Evolutionary conservation across 805 yeast genomes (phyloP).

Genomic region (Ogataea paradorogensis): DNA sequence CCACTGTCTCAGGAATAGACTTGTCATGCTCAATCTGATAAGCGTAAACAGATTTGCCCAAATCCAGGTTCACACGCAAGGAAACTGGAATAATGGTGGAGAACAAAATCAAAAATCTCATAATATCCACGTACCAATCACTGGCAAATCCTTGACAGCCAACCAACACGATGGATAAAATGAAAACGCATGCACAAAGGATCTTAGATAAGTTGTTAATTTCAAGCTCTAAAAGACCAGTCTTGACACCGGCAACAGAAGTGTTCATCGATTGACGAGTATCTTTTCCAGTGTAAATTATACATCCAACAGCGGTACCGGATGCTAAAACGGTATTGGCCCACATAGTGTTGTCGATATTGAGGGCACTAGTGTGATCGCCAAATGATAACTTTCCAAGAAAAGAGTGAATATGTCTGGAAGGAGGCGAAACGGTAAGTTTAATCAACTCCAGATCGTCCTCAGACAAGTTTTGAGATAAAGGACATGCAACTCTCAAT

Average conservation of each 20-base stretch:
- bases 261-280: conserved; percentile 96
- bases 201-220: conserved; percentile 86
- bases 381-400: conserved; percentile 68
- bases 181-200: conserved; percentile 80
- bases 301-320: conserved; percentile 85
- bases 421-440: conserved; percentile 76
- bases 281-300: conserved; percentile 86
- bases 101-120: conserved; percentile 87
- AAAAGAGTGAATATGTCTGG: conserved; percentile 78
- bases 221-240: conserved; percentile 86
- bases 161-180: conserved; percentile 73
- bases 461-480: conserved; percentile 63
- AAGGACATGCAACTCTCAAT: conserved; percentile 69
- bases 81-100: conserved; percentile 97
- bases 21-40: conserved; percentile 88
- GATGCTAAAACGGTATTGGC: conserved; percentile 97
- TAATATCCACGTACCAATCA: conserved; percentile 86
- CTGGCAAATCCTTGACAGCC: conserved; percentile 68
- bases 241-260: conserved; percentile 78
- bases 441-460: conserved; percentile 51
- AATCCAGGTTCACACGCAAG: conserved; percentile 86
- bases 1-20: conserved; percentile 81
- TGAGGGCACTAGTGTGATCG: conserved; percentile 58
- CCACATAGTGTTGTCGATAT: conserved; percentile 94
- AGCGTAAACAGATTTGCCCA: conserved; percentile 95